Evolutionary conservation across 192 early-diverging fungal genomes (phyloP).

Genomic region (Gonapodya prolifera): DNA sequence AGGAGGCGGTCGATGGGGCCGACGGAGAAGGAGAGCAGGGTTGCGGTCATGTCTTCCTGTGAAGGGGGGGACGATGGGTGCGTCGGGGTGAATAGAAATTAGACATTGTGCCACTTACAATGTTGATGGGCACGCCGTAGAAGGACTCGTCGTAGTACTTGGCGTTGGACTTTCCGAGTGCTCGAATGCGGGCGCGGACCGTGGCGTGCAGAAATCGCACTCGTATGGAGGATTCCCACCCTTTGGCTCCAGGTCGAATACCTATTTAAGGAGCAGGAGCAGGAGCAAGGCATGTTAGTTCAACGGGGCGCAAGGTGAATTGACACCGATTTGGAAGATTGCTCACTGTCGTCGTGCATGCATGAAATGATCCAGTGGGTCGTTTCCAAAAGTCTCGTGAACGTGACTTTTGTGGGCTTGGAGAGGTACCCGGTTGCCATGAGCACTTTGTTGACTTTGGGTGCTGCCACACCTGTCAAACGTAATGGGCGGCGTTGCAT

Average conservation of each 20-base stretch:
- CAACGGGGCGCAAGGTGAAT: too few species aligned
- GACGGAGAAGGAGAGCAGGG: background rate
- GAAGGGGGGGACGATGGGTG: background rate
- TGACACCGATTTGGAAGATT: background rate
- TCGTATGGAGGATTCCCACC: background rate
- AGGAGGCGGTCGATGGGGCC: background rate
- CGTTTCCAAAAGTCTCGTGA: background rate
- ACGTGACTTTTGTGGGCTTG: background rate
- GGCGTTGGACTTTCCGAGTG: background rate
- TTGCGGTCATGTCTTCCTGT: conserved; percentile 3
- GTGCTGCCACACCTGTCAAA: background rate
- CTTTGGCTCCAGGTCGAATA: background rate
- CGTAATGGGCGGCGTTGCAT: too few species aligned
- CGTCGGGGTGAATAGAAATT: background rate
- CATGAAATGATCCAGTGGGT: background rate
- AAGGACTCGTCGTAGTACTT: background rate
- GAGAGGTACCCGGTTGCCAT: background rate
- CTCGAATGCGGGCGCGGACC: background rate
- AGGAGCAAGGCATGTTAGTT: background rate
- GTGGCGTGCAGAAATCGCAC: background rate
- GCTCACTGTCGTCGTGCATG: background rate
- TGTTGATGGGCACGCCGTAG: background rate
- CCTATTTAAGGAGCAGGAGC: background rate
- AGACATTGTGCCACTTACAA: background rate
- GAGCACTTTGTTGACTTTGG: conserved; percentile 3